Evolutionary conservation across 371 early-diverging fungal genomes (phyloP), one percentile per base, ranked within the genome.

Genomic region (Blyttiomyces sp.): DNA sequence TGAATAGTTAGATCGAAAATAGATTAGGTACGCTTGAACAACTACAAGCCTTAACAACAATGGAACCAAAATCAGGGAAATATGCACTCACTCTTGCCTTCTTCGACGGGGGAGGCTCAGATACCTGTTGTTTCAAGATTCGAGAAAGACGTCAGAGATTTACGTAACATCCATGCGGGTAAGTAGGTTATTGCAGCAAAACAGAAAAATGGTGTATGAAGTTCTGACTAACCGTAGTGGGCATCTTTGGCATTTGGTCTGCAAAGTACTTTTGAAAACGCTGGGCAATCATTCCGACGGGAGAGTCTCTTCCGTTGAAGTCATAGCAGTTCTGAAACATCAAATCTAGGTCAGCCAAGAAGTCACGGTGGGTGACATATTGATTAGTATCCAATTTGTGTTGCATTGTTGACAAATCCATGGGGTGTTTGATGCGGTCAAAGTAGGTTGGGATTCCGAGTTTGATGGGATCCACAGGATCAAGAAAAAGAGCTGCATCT

Each of bases 391-490:
- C 79, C 28, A 93, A 61, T 48, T 95, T 95, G 44, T 76, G 75
- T 59, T 91, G 91, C 19, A 97, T 88, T 0, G 99, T 99, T 9
- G 88, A 86, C 5, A 99, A 73, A 66, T 99, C 99, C 98, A 99
- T 99, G 0, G 99, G 99, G 28, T 83, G 66, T 69, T 92, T 94
- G 74, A 99, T 86, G 65, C 92, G 84, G 9, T 86, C 83, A 23
- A 88, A 89, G 72, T 99, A 99, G 65, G 93, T 95, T 2, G 98
- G 99, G 19, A 99, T 87, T 44, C 86, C 86, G 17, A 96, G 79
- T 43, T 83, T 84, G 32, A 94, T 78, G 35, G 93, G 91, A 73
- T 99, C 98, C 2, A 99, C 99, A 1, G 99, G 99, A 43, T 84
- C 76, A 21, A 92, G 71, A 65, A 98, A 98, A 2, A 92, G 90